These are phyloP conservation scores for Fusarium decemcellulare DNA, from an alignment of 2,329 filamentous ascomycete species.

Conservation along the genomic window DNA sequence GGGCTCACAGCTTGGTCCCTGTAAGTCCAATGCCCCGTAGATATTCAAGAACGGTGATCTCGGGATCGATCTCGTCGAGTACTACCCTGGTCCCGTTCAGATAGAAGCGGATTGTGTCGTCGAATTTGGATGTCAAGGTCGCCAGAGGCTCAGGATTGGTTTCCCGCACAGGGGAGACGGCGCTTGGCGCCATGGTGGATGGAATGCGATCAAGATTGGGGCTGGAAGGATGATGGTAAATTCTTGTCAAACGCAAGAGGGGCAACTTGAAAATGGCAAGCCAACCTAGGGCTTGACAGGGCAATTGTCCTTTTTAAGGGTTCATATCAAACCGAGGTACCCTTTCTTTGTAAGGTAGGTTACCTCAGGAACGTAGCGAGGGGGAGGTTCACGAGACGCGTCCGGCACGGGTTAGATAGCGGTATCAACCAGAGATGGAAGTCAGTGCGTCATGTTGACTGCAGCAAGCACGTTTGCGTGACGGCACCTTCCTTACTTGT, in stretches of 20 bases:
- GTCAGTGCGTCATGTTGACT: slow-evolving; percentile 35
- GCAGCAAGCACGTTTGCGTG: slow-evolving; percentile 26
- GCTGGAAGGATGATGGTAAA: background rate
- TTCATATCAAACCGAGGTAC: slow-evolving; percentile 42
- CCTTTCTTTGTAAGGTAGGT: slow-evolving; percentile 4
- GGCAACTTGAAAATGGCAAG: background rate
- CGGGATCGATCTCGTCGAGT: slow-evolving; percentile 89
- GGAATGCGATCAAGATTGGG: background rate
- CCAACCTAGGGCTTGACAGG: background rate
- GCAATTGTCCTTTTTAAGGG: slow-evolving; percentile 22
- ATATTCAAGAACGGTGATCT: slow-evolving; percentile 93
- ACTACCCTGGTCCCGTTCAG: slow-evolving; percentile 93
- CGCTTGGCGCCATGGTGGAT: slow-evolving; percentile 67
- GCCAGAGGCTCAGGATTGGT: slow-evolving; percentile 51
- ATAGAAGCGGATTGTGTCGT: slow-evolving; percentile 92
- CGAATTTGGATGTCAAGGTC: slow-evolving; percentile 79
- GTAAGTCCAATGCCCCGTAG: slow-evolving; percentile 93
- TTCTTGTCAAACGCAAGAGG: background rate
- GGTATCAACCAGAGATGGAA: slow-evolving; percentile 24
- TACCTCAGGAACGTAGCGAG: slow-evolving; percentile 3
- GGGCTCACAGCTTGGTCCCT: slow-evolving; percentile 84
- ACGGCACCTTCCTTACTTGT: slow-evolving; percentile 36
- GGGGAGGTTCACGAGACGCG: slow-evolving; percentile 33
- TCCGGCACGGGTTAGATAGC: slow-evolving; percentile 38
- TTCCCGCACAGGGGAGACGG: slow-evolving; percentile 65